phyloP scores from a whole-genome alignment of 495 filamentous ascomycete species.

The Neurospora tetraspora region DNA sequence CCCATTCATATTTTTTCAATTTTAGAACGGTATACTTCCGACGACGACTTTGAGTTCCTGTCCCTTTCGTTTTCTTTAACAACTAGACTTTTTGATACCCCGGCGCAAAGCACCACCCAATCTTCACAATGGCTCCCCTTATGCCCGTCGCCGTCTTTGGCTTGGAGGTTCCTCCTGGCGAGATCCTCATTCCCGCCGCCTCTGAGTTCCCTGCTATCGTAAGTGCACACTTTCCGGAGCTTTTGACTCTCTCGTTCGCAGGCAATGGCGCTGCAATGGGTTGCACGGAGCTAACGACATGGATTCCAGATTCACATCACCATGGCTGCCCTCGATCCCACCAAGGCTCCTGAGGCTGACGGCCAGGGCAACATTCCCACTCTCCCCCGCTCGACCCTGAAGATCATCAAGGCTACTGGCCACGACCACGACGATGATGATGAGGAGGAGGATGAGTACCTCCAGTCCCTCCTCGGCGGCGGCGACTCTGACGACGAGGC shows the following conservation, averaged over 20 bases:
- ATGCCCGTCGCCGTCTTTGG: slow-evolving; percentile 80
- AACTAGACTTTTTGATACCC: background rate
- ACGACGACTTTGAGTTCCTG: background rate
- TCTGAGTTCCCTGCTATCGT: slow-evolving; percentile 74
- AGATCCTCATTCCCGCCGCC: slow-evolving; percentile 62
- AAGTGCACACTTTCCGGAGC: slow-evolving; percentile 30
- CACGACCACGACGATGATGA: slow-evolving; percentile 47
- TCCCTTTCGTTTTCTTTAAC: background rate
- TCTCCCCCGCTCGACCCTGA: slow-evolving; percentile 72
- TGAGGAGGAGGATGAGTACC: slow-evolving; percentile 47
- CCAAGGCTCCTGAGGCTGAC: slow-evolving; percentile 56
- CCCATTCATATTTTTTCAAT: background rate
- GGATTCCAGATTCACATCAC: slow-evolving; percentile 74
- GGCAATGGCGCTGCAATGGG: background rate
- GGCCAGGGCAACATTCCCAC: slow-evolving; percentile 49
- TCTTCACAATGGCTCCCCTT: slow-evolving; percentile 19
- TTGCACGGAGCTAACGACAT: slow-evolving; percentile 3
- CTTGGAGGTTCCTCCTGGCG: slow-evolving; percentile 74
- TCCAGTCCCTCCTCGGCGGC: slow-evolving; percentile 41
- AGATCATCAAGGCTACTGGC: slow-evolving; percentile 63
- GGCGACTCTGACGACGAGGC: slow-evolving; percentile 57
- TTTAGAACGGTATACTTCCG: background rate
- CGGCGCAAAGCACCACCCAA: background rate
- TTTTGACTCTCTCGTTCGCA: background rate
- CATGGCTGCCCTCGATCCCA: slow-evolving; percentile 96